These are phyloP conservation scores for Diaporthe citri DNA, from an alignment of 2,329 filamentous ascomycete species.

Conservation along the genomic window DNA sequence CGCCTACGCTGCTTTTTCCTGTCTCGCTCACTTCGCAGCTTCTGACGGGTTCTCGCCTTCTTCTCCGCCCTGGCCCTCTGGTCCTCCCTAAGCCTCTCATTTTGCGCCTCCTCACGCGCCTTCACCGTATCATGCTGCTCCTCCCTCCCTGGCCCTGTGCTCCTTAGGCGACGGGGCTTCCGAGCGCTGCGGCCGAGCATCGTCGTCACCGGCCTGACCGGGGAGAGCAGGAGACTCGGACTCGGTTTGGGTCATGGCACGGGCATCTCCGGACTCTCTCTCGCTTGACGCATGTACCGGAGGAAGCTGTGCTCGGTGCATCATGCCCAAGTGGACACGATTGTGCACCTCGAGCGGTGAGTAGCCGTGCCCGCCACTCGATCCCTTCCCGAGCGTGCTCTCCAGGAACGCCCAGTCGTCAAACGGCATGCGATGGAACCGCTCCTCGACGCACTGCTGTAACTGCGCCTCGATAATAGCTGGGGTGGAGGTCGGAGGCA, in stretches of 20 bases:
- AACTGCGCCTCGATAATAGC: conserved; percentile 15
- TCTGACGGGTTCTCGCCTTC: background rate
- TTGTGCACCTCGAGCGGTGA: conserved; percentile 37
- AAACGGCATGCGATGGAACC: conserved; percentile 3
- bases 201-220: background rate
- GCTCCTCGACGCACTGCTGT: background rate
- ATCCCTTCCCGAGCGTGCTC: background rate
- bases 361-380: background rate
- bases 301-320: conserved; percentile 1
- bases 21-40: background rate
- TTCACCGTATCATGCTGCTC: background rate
- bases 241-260: no score
- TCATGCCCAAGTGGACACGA: conserved; percentile 32
- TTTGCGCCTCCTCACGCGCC: background rate
- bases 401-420: conserved; percentile 34
- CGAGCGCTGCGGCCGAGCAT: background rate
- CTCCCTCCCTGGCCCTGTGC: background rate
- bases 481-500: background rate
- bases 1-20: background rate
- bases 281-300: background rate
- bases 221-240: background rate
- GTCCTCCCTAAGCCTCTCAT: background rate
- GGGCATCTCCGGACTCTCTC: background rate
- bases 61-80: background rate
- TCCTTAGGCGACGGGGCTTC: conserved; percentile 28